These are phyloP conservation scores for Schizochytrium sp. DNA, from an alignment of 108 stramenopile genomes.

Conservation along the genomic window DNA sequence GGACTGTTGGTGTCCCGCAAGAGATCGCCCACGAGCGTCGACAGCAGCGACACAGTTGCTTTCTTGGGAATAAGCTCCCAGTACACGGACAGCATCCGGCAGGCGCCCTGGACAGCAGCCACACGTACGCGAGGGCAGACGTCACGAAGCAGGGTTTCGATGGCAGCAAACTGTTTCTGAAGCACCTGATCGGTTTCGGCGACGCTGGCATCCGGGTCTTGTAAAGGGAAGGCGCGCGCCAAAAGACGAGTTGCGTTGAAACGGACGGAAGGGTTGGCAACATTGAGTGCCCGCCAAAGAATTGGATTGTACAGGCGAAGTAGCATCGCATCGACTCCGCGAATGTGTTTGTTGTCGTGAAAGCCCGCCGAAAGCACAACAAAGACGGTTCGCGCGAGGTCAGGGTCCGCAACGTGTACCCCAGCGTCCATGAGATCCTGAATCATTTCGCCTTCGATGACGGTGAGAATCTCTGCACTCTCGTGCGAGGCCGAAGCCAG, in stretches of 20 bases:
- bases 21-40: conserved; percentile 66
- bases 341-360: conserved; percentile 62
- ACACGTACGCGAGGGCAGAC: conserved; percentile 63
- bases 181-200: conserved; percentile 49
- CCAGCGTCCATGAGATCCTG: conserved; percentile 70
- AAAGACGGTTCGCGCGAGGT: conserved; percentile 21
- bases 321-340: conserved; percentile 67
- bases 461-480: conserved; percentile 19
- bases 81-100: conserved; percentile 56
- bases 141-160: conserved; percentile 65
- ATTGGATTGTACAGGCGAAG: conserved; percentile 74
- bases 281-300: conserved; percentile 74
- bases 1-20: conserved; percentile 72
- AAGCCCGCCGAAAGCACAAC: conserved; percentile 59
- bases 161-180: conserved; percentile 56
- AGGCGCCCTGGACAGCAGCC: conserved; percentile 66
- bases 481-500: conserved; percentile 30
- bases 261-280: conserved; percentile 74
- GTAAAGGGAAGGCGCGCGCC: conserved; percentile 80
- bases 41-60: conserved; percentile 68
- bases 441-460: conserved; percentile 67
- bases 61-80: conserved; percentile 74
- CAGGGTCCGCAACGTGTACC: conserved; percentile 51
- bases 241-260: conserved; percentile 63
- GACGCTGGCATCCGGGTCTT: conserved; percentile 52